Percentiles rank a stretch among this genome's conserved stretches.
These are phyloP conservation scores for Erodium chrysanthum DNA, from an alignment of 441 rosid species.

Conservation along the genomic window DNA sequence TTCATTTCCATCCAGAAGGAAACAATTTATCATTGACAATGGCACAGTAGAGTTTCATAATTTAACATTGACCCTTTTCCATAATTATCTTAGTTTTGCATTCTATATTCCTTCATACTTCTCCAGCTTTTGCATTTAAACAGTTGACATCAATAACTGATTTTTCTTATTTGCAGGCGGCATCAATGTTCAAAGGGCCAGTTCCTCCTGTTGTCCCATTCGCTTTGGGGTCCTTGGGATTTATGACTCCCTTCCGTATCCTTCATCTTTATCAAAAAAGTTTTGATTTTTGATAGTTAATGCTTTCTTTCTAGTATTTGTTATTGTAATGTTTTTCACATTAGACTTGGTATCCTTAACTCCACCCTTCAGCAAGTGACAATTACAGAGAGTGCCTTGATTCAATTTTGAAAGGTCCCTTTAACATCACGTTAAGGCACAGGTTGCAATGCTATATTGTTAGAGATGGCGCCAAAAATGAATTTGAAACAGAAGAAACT, in stretches of 20 bases:
- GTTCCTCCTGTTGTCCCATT: slow-evolving; percentile 95
- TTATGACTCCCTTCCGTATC: slow-evolving; percentile 83
- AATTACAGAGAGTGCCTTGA: slow-evolving; percentile 71
- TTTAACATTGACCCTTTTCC: background rate
- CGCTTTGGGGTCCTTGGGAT: slow-evolving; percentile 89
- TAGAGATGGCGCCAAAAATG: slow-evolving; percentile 71
- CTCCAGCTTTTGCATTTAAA: slow-evolving; percentile 7
- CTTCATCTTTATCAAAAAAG: slow-evolving; percentile 18
- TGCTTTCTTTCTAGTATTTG: background rate
- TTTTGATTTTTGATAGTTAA: background rate
- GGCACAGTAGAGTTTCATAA: background rate
- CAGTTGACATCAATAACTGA: slow-evolving; percentile 9
- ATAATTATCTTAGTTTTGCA: background rate
- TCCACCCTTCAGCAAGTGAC: slow-evolving; percentile 53
- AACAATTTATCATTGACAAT: background rate
- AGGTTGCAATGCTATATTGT: slow-evolving; percentile 72
- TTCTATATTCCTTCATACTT: slow-evolving; percentile 4
- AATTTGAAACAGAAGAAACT: slow-evolving; percentile 62
- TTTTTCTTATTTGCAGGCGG: slow-evolving; percentile 52
- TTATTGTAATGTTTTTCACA: background rate
- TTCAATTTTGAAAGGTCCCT: slow-evolving; percentile 69
- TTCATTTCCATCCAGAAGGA: background rate
- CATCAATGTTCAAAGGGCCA: slow-evolving; percentile 92
- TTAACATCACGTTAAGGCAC: slow-evolving; percentile 84
- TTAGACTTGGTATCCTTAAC: slow-evolving; percentile 36